A percentile compares a stretch with the other conserved stretches of the same genome.
phyloP scores from a whole-genome alignment of 345 rosid species.

The Rhizophora mangle region DNA sequence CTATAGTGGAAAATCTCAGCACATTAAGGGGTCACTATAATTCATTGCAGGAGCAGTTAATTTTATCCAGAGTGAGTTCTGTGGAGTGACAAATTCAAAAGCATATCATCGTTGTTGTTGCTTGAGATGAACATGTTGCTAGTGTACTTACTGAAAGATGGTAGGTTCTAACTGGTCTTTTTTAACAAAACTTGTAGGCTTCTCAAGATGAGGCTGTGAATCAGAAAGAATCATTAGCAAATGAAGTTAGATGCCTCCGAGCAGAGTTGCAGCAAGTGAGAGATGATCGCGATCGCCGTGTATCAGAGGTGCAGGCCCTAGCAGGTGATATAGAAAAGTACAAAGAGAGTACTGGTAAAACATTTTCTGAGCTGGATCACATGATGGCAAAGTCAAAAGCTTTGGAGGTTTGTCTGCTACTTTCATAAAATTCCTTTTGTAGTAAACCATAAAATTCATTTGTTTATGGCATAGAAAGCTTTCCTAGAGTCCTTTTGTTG shows the following conservation, averaged over 20 bases:
- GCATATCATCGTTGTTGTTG: too few relatives aligned
- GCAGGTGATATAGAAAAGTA: conserved; percentile 51
- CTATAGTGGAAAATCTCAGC: conserved; percentile 77
- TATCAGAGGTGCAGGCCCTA: conserved; percentile 52
- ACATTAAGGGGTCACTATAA: conserved; percentile 75
- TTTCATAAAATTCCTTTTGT: too few relatives aligned
- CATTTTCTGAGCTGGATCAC: conserved; percentile 57
- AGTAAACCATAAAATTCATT: too few relatives aligned
- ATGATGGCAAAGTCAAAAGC: conserved; percentile 56
- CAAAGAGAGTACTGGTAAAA: conserved; percentile 73
- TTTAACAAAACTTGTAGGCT: conserved; percentile 35
- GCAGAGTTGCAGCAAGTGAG: conserved; percentile 76
- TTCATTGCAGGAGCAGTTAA: conserved; percentile 75
- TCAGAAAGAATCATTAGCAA: conserved; percentile 55
- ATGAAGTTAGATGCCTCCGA: conserved; percentile 67
- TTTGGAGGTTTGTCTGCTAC: conserved; percentile 58
- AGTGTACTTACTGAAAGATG: too few relatives aligned
- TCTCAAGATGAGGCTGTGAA: conserved; percentile 68
- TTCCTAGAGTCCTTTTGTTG: conserved; percentile 11
- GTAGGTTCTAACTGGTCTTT: background rate
- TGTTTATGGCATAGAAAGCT: background rate
- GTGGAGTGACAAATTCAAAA: background rate
- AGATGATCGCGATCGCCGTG: conserved; percentile 80
- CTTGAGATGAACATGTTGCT: too few relatives aligned
- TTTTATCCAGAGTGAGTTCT: conserved; percentile 55